phyloP scores from a whole-genome alignment of 768 basidiomycete species.

The Neoboletus brunneissimus region DNA sequence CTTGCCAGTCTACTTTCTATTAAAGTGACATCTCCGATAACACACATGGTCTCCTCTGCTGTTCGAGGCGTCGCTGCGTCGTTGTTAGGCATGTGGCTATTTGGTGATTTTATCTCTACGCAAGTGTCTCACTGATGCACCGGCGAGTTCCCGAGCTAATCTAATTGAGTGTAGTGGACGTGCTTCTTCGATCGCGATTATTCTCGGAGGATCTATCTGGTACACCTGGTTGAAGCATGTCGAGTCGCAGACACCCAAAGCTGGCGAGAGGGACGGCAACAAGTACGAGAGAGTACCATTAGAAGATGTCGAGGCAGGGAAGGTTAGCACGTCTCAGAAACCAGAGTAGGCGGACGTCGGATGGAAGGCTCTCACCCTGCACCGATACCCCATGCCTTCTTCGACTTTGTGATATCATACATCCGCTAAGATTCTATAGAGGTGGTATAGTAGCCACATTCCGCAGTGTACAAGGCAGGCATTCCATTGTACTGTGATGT shows the following conservation, averaged over 20 bases:
- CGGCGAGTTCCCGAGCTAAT: background rate
- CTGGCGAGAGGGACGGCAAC: constrained; percentile 25
- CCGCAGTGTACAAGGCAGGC: constrained; percentile 2
- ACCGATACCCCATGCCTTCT: constrained; percentile 14
- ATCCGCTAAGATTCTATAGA: constrained; percentile 13
- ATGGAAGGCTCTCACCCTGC: constrained; percentile 6
- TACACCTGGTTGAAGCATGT: constrained; percentile 88
- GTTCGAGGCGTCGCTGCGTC: constrained; percentile 94
- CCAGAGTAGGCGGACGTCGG: constrained; percentile 23
- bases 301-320: constrained; percentile 61
- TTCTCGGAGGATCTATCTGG: constrained; percentile 76
- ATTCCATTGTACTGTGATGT: constrained; percentile 3
- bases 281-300: constrained; percentile 62
- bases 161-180: constrained; percentile 56
- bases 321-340: constrained; percentile 20
- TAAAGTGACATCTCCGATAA: constrained; percentile 96
- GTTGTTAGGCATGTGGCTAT: constrained; percentile 75
- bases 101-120: constrained; percentile 78
- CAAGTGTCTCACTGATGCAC: constrained; percentile 36
- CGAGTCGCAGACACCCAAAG: constrained; percentile 49
- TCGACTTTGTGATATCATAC: constrained; percentile 8
- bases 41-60: constrained; percentile 96
- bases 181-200: constrained; percentile 73
- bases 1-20: constrained; percentile 91
- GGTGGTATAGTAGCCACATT: background rate